Base-by-base conservation (phyloP, 2,329 filamentous ascomycete species). In the Xylaria sp. region DNA sequence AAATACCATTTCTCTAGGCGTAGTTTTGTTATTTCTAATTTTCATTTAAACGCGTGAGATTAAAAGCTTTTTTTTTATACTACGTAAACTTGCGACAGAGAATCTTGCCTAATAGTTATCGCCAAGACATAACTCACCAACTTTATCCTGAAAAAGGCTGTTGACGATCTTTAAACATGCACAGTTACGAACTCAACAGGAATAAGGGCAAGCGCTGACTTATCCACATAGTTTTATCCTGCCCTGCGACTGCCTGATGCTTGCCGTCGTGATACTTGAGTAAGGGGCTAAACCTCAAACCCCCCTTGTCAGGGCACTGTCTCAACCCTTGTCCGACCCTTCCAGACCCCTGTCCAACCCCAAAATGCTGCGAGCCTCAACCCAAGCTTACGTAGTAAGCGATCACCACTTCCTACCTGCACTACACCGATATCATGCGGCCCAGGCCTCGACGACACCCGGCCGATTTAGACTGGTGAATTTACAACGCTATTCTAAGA, bases 241-340 rank as follows among this genome's bases (percentile, higher is more conserved):
- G 42, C 23, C 61, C n/a, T 42, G 58, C 48, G 51, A 60, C 53
- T 54, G 51, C 58, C 63, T 63, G 63, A 60, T 59, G 48, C 48
- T 21, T 47, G 54, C 29, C 16, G 16, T 55, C 25, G 16, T 6
- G 23, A 47, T 65, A n/a, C n/a, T n/a, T n/a, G n/a, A n/a, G n/a
- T n/a, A 63, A 47, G n/a, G 44, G 63, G 66, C 55, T 50, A 51
- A 51, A 54, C 29, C 40, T 69, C 58, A 69, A 71, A 69, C 66
- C 58, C 63, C 57, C 66, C 66, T 58, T 71, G 69, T 71, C 69
- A 59, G 63, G 66, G 63, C 25, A 18, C 48, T 69, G 69, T 69
- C 69, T 69, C 69, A 71, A 67, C 63, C 60, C 63, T 57, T 60
- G 63, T 25, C 44, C 23, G 44, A 63, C 23, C 23, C 8, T 35